Percentiles rank a stretch among this genome's conserved stretches.
Conservation (phyloP, 805 yeast genomes). For the Teunomyces funiuensis region DNA sequence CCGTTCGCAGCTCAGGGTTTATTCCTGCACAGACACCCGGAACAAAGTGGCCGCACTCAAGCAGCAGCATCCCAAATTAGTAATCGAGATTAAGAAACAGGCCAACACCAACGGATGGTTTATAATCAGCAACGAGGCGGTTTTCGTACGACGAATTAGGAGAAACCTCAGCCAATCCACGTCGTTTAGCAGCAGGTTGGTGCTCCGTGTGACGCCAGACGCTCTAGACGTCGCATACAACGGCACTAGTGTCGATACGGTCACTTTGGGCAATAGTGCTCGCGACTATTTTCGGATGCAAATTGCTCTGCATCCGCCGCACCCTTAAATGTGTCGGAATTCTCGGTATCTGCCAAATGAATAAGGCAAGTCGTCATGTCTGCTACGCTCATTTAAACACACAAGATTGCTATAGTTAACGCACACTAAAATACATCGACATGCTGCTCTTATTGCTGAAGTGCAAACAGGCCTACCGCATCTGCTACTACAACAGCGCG, state of each 20-base stretch:
- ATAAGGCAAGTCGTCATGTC: too few relatives aligned
- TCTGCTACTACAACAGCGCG: slow-evolving; percentile 28
- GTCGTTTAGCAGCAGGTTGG: not conserved
- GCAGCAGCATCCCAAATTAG: slow-evolving; percentile 1
- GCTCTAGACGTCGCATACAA: slow-evolving; percentile 2
- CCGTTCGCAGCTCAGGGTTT: too few relatives aligned
- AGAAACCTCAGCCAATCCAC: not conserved
- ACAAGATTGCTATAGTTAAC: too few relatives aligned
- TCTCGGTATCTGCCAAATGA: too few relatives aligned
- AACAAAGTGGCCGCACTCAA: not conserved
- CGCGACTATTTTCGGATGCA: not conserved
- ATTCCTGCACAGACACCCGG: not conserved
- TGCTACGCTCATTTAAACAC: too few relatives aligned
- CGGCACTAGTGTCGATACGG: slow-evolving; percentile 16
- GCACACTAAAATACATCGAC: too few relatives aligned
- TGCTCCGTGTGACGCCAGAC: not conserved
- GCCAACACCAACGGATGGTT: not conserved
- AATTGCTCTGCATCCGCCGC: too few relatives aligned
- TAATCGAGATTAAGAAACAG: not conserved
- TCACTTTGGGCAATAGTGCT: slow-evolving; percentile 15
- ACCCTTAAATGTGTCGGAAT: too few relatives aligned
- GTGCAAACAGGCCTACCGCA: slow-evolving; percentile 12
- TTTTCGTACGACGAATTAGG: not conserved
- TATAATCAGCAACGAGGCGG: not conserved
- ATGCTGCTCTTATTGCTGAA: slow-evolving; percentile 4